These are phyloP conservation scores for Asterochloris sp. DNA, from an alignment of 139 green algal species.

Conservation along the genomic window DNA sequence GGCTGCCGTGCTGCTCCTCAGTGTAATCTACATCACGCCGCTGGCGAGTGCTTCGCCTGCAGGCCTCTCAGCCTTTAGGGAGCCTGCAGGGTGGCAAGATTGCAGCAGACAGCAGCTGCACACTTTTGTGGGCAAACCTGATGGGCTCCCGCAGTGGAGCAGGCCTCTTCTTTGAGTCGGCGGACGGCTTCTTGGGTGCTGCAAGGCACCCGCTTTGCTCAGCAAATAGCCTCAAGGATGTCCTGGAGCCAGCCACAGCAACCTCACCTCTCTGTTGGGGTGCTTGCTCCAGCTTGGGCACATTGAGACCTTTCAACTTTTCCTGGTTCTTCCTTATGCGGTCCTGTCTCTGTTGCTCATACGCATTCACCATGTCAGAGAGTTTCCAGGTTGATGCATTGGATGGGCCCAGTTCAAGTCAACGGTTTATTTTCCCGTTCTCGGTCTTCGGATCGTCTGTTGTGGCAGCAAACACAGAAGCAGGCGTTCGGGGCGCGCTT, in stretches of 20 bases:
- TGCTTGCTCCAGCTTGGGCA: neutral
- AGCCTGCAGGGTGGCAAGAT: neutral
- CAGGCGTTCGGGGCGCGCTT: too few relatives aligned
- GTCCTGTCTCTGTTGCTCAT: conserved; percentile 8
- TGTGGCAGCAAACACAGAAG: too few relatives aligned
- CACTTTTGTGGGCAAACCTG: neutral
- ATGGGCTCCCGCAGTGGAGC: conserved; percentile 5
- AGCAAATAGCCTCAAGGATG: too few relatives aligned
- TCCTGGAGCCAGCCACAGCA: too few relatives aligned
- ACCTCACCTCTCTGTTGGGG: neutral
- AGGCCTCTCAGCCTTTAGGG: neutral
- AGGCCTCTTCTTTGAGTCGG: neutral
- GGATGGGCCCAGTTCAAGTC: too few relatives aligned
- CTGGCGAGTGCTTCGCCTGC: conserved; percentile 17
- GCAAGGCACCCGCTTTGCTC: too few relatives aligned
- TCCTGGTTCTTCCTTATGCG: neutral
- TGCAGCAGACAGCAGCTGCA: neutral
- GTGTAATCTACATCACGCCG: conserved; percentile 11
- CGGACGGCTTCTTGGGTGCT: neutral
- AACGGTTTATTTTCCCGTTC: too few relatives aligned
- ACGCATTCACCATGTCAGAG: neutral
- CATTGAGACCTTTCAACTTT: conserved; percentile 3
- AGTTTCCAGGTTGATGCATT: too few relatives aligned
- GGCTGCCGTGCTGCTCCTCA: neutral
- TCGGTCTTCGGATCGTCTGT: too few relatives aligned